A percentile compares a stretch with the other conserved stretches of the same genome.
Evolutionary conservation across 2,329 filamentous ascomycete species (phyloP).

Genomic region (Sclerotinia borealis): DNA sequence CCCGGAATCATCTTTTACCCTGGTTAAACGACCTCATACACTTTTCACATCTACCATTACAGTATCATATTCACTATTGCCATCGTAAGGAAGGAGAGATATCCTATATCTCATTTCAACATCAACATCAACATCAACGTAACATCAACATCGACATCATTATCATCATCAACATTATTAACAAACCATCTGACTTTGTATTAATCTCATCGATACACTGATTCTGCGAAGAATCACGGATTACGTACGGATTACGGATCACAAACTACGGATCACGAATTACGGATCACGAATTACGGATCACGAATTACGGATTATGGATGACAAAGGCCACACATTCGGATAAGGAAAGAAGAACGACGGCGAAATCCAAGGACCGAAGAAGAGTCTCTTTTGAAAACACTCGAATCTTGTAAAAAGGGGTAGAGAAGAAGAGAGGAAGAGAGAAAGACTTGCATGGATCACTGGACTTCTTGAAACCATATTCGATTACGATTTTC

Average conservation of each 20-base stretch:
- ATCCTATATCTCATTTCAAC: background rate
- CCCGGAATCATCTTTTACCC: background rate
- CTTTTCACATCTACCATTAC: background rate
- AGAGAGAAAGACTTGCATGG: background rate
- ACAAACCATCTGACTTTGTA: background rate
- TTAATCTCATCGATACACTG: background rate
- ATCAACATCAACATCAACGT: too few species aligned
- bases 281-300: background rate
- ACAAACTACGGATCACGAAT: background rate
- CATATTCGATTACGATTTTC: background rate
- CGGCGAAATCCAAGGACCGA: background rate
- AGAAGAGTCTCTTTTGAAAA: background rate
- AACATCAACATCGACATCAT: too few species aligned
- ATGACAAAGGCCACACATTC: background rate
- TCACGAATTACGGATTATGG: background rate
- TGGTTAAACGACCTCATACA: background rate
- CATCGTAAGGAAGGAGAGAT: background rate
- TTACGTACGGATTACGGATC: too few species aligned
- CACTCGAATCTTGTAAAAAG: background rate
- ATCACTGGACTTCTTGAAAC: constrained; percentile 2
- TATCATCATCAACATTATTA: background rate
- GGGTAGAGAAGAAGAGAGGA: too few species aligned
- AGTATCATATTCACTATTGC: background rate
- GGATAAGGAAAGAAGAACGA: background rate
- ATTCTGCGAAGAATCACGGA: background rate